Percentiles rank a stretch among this genome's conserved stretches.
Evolutionary conservation across 768 basidiomycete species (phyloP).

Genomic region (Lentinula lateritia): DNA sequence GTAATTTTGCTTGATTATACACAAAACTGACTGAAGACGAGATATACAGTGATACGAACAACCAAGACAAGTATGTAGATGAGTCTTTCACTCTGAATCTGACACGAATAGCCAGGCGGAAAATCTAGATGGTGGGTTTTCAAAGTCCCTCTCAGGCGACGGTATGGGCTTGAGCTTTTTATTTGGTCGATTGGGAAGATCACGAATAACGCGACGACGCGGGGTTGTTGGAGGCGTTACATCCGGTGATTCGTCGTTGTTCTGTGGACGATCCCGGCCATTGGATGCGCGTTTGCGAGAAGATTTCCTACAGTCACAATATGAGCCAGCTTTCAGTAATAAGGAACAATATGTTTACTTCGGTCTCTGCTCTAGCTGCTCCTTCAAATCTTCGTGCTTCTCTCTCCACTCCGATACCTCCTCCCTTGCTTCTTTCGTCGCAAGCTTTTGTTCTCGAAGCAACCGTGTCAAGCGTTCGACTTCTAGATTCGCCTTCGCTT

Average conservation of each 20-base stretch:
- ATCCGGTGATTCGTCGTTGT: neutral
- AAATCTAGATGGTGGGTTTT: too few species aligned
- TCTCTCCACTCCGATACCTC: neutral
- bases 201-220: conserved; percentile 6
- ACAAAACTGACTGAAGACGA: too few species aligned
- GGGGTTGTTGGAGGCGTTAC: neutral
- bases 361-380: neutral
- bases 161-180: neutral
- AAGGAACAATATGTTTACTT: neutral
- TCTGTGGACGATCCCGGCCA: neutral
- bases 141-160: neutral
- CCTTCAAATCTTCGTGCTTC: neutral
- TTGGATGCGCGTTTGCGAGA: neutral
- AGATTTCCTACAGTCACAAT: neutral
- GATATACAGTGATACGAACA: too few species aligned
- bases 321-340: neutral
- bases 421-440: neutral
- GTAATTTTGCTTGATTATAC: too few species aligned
- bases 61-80: too few species aligned
- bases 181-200: neutral
- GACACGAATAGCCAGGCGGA: neutral
- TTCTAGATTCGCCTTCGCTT: conserved; percentile 13
- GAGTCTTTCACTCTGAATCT: neutral
- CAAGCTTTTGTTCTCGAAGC: neutral
- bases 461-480: neutral